Conservation (phyloP, 1,284 basidiomycete species). For the Irpex sp. region DNA sequence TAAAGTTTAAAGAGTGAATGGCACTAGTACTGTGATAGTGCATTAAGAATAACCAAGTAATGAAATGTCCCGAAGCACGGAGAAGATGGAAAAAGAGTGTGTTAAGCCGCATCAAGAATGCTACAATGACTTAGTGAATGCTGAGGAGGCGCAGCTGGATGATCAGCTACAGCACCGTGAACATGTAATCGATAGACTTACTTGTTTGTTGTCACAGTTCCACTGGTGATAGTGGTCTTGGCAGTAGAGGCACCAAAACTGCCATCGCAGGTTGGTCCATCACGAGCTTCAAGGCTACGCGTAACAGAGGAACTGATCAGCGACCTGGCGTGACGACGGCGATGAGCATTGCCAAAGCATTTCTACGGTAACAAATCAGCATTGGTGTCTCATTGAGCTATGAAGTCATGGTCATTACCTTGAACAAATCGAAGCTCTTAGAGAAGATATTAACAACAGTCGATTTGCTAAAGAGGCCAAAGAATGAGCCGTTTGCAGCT, state of each 20-base stretch:
- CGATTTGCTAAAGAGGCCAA: constrained; percentile 3
- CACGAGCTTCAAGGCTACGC: not conserved
- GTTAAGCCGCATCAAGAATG: not conserved
- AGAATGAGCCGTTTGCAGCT: constrained; percentile 19
- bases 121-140: not conserved
- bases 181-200: not conserved
- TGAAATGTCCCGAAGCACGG: not conserved
- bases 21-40: not conserved
- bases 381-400: not conserved
- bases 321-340: not conserved
- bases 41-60: not conserved
- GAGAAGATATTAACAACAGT: constrained; percentile 1
- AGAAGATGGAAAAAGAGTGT: not conserved
- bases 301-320: not conserved
- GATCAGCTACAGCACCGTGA: not conserved
- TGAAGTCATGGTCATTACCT: not conserved
- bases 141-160: not conserved
- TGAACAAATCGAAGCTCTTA: constrained; percentile 5
- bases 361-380: not conserved
- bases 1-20: not conserved
- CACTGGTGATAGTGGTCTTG: not conserved
- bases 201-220: not conserved
- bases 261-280: not conserved
- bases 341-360: not conserved
- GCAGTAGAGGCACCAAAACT: not conserved